These are phyloP conservation scores for Colletotrichum gloeosporioides DNA, from an alignment of 2,329 filamentous ascomycete genomes.

Conservation along the genomic window DNA sequence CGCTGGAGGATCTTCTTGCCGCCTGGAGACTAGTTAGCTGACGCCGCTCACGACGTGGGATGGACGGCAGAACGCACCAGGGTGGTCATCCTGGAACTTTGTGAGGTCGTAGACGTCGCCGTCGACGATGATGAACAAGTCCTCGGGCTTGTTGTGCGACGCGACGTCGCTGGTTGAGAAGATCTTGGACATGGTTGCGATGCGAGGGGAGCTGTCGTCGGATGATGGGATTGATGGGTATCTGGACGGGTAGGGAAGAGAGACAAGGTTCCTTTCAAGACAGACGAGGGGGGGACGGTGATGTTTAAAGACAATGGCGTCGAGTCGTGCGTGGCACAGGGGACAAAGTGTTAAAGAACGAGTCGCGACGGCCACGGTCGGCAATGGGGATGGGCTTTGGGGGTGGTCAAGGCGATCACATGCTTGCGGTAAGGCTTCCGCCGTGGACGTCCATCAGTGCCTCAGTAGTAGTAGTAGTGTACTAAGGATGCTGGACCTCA, in stretches of 20 bases:
- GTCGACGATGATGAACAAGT: conserved; percentile 89
- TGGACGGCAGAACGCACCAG: conserved; percentile 58
- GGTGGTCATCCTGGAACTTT: conserved; percentile 85
- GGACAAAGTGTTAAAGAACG: conserved; percentile 13
- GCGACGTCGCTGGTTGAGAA: conserved; percentile 87
- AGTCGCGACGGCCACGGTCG: conserved; percentile 21
- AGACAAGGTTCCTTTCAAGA: background rate
- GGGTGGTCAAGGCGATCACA: conserved; percentile 13
- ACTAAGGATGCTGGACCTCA: background rate
- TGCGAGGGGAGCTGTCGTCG: background rate
- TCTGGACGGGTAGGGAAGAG: background rate
- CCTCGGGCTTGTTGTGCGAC: conserved; percentile 86
- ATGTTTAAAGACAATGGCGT: conserved; percentile 12
- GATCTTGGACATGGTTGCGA: conserved; percentile 77
- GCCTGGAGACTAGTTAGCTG: conserved; percentile 37
- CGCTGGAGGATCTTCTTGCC: conserved; percentile 70
- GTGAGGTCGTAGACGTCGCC: conserved; percentile 96
- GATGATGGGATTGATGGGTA: background rate
- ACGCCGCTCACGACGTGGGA: background rate
- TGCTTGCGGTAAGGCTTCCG: conserved; percentile 2
- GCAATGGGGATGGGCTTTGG: background rate
- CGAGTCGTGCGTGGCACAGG: background rate
- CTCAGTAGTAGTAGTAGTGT: background rate
- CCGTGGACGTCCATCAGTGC: background rate
- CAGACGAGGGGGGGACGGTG: background rate